These are phyloP conservation scores for Periglandula ipomoeae DNA, from an alignment of 2,329 filamentous ascomycete species.

Conservation along the genomic window DNA sequence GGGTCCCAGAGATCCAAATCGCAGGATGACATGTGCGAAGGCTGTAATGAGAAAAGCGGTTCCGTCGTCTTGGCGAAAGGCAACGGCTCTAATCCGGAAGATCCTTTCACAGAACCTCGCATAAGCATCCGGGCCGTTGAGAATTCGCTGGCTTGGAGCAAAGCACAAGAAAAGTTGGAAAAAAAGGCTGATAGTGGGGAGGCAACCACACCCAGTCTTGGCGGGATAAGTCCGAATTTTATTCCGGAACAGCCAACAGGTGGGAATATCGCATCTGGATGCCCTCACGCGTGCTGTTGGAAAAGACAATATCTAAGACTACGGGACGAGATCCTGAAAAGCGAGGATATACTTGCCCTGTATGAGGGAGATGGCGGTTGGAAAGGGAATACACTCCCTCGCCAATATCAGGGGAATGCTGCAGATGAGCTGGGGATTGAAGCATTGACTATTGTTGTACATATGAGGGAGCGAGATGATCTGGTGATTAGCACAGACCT, in stretches of 20 bases:
- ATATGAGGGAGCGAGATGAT: constrained; percentile 39
- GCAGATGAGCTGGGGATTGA: constrained; percentile 32
- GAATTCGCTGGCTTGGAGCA: constrained; percentile 16
- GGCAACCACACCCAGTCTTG: neutral
- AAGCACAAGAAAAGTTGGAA: constrained; percentile 12
- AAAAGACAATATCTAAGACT: constrained; percentile 31
- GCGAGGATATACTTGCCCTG: constrained; percentile 29
- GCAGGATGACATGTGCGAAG: neutral
- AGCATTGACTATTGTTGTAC: constrained; percentile 42
- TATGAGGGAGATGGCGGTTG: constrained; percentile 9
- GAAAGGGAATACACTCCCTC: constrained; percentile 4
- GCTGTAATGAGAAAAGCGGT: constrained; percentile 3
- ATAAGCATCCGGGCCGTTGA: constrained; percentile 20
- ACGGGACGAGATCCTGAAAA: constrained; percentile 30
- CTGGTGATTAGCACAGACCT: constrained; percentile 41
- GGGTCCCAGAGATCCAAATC: neutral
- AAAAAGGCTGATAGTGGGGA: constrained; percentile 3
- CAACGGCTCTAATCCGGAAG: constrained; percentile 1
- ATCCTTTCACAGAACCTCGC: constrained; percentile 10
- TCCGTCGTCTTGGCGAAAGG: neutral
- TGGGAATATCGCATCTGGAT: constrained; percentile 2
- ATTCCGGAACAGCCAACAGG: neutral
- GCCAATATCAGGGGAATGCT: neutral
- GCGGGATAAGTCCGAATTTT: neutral
- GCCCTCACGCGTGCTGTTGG: constrained; percentile 31